These are phyloP conservation scores for Paraleonurus japonicus DNA, from an alignment of 257 asterid genomes.

Conservation along the genomic window DNA sequence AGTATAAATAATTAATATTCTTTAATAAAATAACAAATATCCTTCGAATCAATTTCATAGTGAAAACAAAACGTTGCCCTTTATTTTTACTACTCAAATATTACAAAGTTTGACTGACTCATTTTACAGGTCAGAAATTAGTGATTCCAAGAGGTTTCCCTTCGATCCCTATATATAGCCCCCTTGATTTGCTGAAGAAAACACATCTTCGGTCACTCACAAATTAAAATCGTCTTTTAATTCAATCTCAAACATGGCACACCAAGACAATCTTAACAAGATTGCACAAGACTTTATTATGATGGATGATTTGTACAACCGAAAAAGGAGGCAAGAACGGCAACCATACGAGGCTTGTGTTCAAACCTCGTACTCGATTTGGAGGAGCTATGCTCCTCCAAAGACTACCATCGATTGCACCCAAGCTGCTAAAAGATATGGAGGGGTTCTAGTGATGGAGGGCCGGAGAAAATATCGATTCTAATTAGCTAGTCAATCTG, in stretches of 20 bases:
- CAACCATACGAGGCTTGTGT: conserved; percentile 16
- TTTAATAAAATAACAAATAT: too few relatives aligned
- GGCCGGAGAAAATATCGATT: conserved; percentile 23
- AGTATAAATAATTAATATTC: too few relatives aligned
- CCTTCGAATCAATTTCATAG: too few relatives aligned
- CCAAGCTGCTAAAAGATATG: conserved; percentile 46
- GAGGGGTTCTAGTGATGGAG: conserved; percentile 36
- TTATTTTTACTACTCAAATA: not conserved
- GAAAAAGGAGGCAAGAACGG: conserved; percentile 24
- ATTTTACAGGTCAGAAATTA: too few relatives aligned
- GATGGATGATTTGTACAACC: conserved; percentile 31
- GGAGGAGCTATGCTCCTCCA: conserved; percentile 28
- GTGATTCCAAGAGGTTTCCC: not conserved
- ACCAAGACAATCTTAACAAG: conserved; percentile 38
- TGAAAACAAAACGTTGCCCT: too few relatives aligned
- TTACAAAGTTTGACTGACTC: not conserved
- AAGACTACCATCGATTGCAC: conserved; percentile 36
- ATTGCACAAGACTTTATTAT: conserved; percentile 40
- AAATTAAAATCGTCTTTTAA: not conserved
- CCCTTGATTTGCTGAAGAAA: conserved; percentile 12
- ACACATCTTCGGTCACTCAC: not conserved
- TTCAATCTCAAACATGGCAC: conserved; percentile 30
- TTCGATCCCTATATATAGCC: not conserved
- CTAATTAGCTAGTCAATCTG: not conserved
- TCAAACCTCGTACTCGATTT: conserved; percentile 21